Evolutionary conservation across 306 rosid genomes (phyloP).

Genomic region (Prunus davidiana): DNA sequence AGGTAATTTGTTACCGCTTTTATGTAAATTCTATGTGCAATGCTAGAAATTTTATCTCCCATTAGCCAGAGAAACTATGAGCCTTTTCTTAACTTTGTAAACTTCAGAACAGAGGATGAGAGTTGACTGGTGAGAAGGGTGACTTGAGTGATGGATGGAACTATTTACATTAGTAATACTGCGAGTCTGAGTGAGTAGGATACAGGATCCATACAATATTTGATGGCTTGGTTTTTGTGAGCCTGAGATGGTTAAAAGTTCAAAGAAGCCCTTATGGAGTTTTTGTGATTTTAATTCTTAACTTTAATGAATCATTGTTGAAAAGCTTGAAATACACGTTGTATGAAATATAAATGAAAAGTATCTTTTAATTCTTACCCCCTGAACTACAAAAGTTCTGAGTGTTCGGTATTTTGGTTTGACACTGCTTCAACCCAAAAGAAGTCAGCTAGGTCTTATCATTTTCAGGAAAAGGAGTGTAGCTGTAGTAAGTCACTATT

Average conservation of each 20-base stretch:
- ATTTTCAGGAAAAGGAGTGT: not conserved
- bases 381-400: not conserved
- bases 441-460: too few species aligned
- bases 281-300: not conserved
- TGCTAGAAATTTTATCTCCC: not conserved
- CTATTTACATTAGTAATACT: not conserved
- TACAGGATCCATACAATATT: not conserved
- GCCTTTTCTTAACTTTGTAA: not conserved
- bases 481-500: not conserved
- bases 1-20: conserved; percentile 50
- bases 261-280: not conserved
- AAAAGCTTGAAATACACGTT: not conserved
- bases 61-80: not conserved
- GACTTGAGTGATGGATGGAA: not conserved
- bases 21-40: not conserved
- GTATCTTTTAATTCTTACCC: not conserved
- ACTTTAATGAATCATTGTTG: not conserved
- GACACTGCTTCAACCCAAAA: not conserved
- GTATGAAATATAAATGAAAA: not conserved
- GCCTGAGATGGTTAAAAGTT: not conserved
- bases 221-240: not conserved
- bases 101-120: not conserved
- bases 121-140: not conserved
- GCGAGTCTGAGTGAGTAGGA: not conserved
- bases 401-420: not conserved